Percentiles rank a stretch among this genome's conserved stretches.
Conservation (phyloP, 805 yeast species). For the Alloascoidea hylecoeti region DNA sequence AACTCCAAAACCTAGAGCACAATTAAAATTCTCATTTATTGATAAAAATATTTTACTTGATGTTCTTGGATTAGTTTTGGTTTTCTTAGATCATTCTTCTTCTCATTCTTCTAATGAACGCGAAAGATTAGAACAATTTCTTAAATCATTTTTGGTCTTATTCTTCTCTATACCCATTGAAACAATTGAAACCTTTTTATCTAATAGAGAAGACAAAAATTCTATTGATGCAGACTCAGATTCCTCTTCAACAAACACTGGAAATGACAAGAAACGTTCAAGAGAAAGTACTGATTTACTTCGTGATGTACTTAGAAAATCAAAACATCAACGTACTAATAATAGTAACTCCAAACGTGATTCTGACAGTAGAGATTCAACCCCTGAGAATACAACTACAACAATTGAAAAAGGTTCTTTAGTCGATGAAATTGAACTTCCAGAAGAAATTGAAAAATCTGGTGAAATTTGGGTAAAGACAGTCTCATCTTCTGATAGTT, state of each 20-base stretch:
- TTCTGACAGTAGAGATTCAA: slow-evolving; percentile 1
- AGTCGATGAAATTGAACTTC: too few relatives aligned
- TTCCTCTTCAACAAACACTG: slow-evolving; percentile 3
- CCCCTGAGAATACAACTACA: slow-evolving; percentile 5
- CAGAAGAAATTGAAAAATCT: slow-evolving; percentile 21
- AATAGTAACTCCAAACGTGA: slow-evolving; percentile 5
- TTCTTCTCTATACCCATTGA: slow-evolving; percentile 53
- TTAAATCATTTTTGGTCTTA: slow-evolving; percentile 53
- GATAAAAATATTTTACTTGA: slow-evolving; percentile 66
- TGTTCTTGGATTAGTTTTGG: slow-evolving; percentile 50
- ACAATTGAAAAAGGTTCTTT: too few relatives aligned
- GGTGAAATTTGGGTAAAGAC: slow-evolving; percentile 40
- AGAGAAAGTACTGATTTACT: slow-evolving; percentile 30
- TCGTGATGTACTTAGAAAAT: slow-evolving; percentile 32
- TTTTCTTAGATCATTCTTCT: slow-evolving; percentile 53
- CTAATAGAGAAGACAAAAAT: slow-evolving; percentile 3
- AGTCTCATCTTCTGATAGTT: slow-evolving; percentile 9
- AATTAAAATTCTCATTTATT: slow-evolving; percentile 43
- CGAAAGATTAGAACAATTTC: slow-evolving; percentile 57
- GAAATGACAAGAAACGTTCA: slow-evolving; percentile 16
- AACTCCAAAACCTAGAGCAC: slow-evolving; percentile 75
- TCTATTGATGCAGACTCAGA: slow-evolving; percentile 9
- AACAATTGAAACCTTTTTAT: slow-evolving; percentile 24
- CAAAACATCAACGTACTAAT: slow-evolving; percentile 7
- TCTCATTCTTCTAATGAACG: slow-evolving; percentile 72